These are phyloP conservation scores for Durio zibethinus DNA, from an alignment of 345 rosid genomes.

Conservation along the genomic window DNA sequence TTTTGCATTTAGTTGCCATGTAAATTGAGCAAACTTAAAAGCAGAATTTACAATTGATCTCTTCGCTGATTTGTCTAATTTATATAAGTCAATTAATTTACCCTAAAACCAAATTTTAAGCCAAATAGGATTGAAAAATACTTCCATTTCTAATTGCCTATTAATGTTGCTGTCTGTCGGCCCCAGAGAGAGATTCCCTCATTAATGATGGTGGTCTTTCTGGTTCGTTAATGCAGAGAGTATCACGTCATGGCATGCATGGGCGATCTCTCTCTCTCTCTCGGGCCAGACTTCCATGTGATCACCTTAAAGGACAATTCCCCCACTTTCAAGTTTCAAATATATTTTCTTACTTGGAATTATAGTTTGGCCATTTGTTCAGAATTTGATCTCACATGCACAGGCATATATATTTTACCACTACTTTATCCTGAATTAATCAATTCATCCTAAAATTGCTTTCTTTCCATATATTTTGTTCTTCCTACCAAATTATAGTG, in stretches of 20 bases:
- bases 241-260: background rate
- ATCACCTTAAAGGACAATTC: background rate
- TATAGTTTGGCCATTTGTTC: background rate
- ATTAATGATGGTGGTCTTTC: conserved; percentile 10
- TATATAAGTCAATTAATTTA: background rate
- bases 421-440: no score
- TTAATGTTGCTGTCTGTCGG: conserved; percentile 26
- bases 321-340: background rate
- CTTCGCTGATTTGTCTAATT: background rate
- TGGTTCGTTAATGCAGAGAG: conserved; percentile 8
- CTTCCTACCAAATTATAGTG: no score
- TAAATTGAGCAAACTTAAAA: background rate
- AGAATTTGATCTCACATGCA: background rate
- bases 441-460: background rate
- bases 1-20: background rate
- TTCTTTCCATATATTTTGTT: no score
- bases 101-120: background rate
- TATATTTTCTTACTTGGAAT: background rate
- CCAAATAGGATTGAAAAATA: background rate
- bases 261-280: background rate
- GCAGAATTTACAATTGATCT: background rate
- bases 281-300: no score
- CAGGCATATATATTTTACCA: background rate
- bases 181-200: conserved; percentile 47
- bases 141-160: no score